Evolutionary conservation across 768 basidiomycete genomes (phyloP).

Genomic region (Tephrocybe rancida): DNA sequence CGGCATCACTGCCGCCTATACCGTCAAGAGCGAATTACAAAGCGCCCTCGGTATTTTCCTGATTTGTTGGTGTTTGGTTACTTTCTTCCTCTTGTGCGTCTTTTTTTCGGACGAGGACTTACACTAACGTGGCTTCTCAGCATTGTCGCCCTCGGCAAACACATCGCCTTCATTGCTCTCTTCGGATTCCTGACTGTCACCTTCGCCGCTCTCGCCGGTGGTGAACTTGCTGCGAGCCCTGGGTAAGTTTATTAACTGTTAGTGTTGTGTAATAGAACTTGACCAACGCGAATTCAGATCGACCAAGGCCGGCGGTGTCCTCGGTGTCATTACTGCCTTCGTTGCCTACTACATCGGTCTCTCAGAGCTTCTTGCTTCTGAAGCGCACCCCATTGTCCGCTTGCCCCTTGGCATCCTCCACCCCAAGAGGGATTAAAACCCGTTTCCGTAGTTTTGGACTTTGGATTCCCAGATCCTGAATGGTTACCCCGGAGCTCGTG

Average conservation of each 20-base stretch:
- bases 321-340: constrained; percentile 48
- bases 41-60: constrained; percentile 75
- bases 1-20: constrained; percentile 62
- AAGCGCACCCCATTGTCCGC: constrained; percentile 37
- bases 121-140: constrained; percentile 19
- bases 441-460: neutral
- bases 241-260: constrained; percentile 25
- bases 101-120: constrained; percentile 1
- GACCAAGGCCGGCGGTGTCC: constrained; percentile 44
- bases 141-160: constrained; percentile 40
- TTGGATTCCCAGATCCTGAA: neutral
- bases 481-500: neutral
- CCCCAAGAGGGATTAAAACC: constrained; percentile 15
- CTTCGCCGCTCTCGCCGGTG: constrained; percentile 44
- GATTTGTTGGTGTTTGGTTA: constrained; percentile 72
- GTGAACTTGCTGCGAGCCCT: constrained; percentile 30
- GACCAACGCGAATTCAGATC: constrained; percentile 19
- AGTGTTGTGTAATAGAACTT: neutral
- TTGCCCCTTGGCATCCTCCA: constrained; percentile 47
- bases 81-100: constrained; percentile 66
- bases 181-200: constrained; percentile 40
- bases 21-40: constrained; percentile 34
- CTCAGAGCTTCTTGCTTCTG: constrained; percentile 42
- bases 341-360: constrained; percentile 52
- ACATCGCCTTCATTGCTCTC: constrained; percentile 38